Evolutionary conservation across 805 yeast species (phyloP), one percentile per base, ranked within the genome.

Genomic region (Saturnispora hagleri): DNA sequence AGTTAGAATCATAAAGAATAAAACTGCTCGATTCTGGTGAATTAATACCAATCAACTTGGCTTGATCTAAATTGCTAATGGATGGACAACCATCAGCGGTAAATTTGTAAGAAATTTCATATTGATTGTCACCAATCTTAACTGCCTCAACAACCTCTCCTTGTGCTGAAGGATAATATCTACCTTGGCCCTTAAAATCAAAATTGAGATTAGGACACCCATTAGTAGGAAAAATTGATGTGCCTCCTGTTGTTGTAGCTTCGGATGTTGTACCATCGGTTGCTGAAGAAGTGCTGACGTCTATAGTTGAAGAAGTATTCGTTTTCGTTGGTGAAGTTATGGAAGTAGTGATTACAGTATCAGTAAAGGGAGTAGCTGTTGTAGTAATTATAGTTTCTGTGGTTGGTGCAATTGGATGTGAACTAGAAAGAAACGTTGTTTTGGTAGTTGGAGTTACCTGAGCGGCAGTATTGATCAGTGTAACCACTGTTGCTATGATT

Each of bases 41-140:
- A 8, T 51, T 24, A 35, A 66, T 53, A 40, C 67, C 66, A 40
- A 64, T 60, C 28, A 67, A 57, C 40, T 64, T 63, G 42, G 63
- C 53, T 47, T 61, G 63, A 15, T 60, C 63, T 24, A 62, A 50
- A 38, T 62, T 56, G 1, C 56, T 54, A 33, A 58, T 47, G 24
- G 52, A 52, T 9, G 53, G 36, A 35, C 55, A 51, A 8, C 35
- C 35, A 1, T 50, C 55, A 20, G 56, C 56, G 1, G 22, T 17
- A 38, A 61, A 49, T 33, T 53, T 43, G 26, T 61, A 46, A 17
- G 55, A 52, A 17, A 60, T 55, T 48, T 57, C 55, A 33, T 52
- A 55, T 8, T 42, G 53, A 36, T 55, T 48, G 17, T 42, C 31
- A 20, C 51, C 54, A 5, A 59, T 33, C 7, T 50, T 34, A 15